These are phyloP conservation scores for Podila clonocystis DNA, from an alignment of 192 early-diverging fungal species.

Conservation along the genomic window DNA sequence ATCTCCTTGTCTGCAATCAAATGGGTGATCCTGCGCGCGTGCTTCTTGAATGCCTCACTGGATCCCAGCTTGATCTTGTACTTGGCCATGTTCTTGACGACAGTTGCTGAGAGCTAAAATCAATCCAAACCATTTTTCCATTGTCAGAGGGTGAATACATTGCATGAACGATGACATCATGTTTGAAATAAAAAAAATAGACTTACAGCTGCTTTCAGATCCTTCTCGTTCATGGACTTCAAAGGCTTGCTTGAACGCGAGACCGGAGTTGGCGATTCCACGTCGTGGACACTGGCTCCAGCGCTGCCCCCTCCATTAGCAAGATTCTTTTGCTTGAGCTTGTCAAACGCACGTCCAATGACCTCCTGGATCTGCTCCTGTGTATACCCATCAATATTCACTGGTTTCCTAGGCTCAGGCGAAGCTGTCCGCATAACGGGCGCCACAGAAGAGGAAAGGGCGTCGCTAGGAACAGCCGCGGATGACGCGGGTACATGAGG, in stretches of 20 bases:
- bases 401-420: conserved; percentile 44
- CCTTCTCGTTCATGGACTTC: conserved; percentile 45
- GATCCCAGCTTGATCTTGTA: conserved; percentile 55
- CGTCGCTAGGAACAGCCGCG: conserved; percentile 5
- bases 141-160: neutral
- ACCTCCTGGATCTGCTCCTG: conserved; percentile 51
- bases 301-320: conserved; percentile 47
- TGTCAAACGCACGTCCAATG: conserved; percentile 46
- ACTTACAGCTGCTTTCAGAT: conserved; percentile 45
- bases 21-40: conserved; percentile 64
- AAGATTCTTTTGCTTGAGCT: conserved; percentile 47
- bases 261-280: conserved; percentile 34
- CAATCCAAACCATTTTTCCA: neutral
- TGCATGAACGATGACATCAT: neutral
- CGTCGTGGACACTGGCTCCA: conserved; percentile 46
- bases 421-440: conserved; percentile 7
- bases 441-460: conserved; percentile 16
- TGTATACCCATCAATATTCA: conserved; percentile 49
- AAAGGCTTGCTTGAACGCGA: conserved; percentile 35
- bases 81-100: conserved; percentile 56
- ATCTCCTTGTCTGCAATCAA: conserved; percentile 63
- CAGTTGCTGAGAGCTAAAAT: conserved; percentile 23
- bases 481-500: neutral
- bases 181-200: neutral
- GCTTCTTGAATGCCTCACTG: conserved; percentile 64